Conservation (phyloP, 1,284 basidiomycete species). For the Melampsora abietis-canadensis region DNA sequence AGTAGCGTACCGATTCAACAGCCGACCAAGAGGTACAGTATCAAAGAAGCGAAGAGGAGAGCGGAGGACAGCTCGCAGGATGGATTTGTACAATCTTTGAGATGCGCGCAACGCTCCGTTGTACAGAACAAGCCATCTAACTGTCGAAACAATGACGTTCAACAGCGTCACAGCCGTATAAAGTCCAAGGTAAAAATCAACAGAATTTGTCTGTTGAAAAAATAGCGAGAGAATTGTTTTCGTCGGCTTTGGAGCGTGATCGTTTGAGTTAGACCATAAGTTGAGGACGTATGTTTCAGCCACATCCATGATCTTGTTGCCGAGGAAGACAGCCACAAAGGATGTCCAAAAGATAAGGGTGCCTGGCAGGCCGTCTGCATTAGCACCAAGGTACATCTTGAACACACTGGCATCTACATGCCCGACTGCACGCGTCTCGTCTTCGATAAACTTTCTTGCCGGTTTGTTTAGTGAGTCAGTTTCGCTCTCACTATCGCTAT, state of each 20-base stretch:
- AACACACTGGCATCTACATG: constrained; percentile 74
- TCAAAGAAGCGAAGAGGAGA: constrained; percentile 27
- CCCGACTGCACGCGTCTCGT: constrained; percentile 82
- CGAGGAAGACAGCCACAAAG: constrained; percentile 62
- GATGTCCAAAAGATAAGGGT: constrained; percentile 71
- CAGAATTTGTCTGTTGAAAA: constrained; percentile 55
- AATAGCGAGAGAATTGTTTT: constrained; percentile 48
- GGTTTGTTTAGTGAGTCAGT: neutral
- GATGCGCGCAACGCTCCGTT: constrained; percentile 47
- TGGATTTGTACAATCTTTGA: constrained; percentile 44
- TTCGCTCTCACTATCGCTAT: constrained; percentile 15
- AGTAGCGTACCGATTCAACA: constrained; percentile 15
- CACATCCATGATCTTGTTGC: constrained; percentile 71
- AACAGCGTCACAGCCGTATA: constrained; percentile 6
- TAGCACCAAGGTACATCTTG: constrained; percentile 65
- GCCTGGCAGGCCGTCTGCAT: constrained; percentile 47
- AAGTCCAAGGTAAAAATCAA: constrained; percentile 59
- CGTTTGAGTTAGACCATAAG: neutral
- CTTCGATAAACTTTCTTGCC: constrained; percentile 80
- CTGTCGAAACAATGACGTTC: constrained; percentile 4
- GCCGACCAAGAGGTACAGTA: constrained; percentile 19
- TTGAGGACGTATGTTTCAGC: constrained; percentile 71
- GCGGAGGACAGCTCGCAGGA: constrained; percentile 8
- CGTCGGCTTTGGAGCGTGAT: neutral
- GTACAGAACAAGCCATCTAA: constrained; percentile 48